A percentile compares a stretch with the other conserved stretches of the same genome.
phyloP scores from a whole-genome alignment of 2,329 filamentous ascomycete genomes.

The Nigrospora sphaerica region DNA sequence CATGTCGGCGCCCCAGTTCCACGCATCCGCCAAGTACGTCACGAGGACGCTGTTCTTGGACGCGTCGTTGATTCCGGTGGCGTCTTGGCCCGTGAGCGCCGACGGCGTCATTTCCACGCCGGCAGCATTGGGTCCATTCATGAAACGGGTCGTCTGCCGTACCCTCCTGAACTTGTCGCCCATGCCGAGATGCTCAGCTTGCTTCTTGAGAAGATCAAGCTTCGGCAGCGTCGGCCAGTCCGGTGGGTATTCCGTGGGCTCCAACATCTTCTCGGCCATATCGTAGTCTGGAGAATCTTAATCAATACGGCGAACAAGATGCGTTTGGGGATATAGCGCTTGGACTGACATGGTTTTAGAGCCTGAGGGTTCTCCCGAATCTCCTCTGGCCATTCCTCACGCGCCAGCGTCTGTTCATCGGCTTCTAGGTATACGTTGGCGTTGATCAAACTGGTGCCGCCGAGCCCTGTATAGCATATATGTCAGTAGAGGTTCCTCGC shows the following conservation, averaged over 20 bases:
- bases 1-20: conserved; percentile 66
- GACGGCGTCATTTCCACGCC: conserved; percentile 58
- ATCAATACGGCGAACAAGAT: no score
- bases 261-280: conserved; percentile 46
- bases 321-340: background rate
- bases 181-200: conserved; percentile 45
- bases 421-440: conserved; percentile 60
- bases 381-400: conserved; percentile 53
- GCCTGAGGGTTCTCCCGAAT: conserved; percentile 35
- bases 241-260: conserved; percentile 51
- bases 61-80: conserved; percentile 59
- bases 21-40: conserved; percentile 62
- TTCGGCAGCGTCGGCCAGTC: conserved; percentile 53
- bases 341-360: conserved; percentile 42
- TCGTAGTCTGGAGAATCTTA: conserved; percentile 41
- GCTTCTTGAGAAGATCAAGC: conserved; percentile 46
- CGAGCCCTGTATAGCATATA: conserved; percentile 38
- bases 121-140: conserved; percentile 51
- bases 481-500: background rate
- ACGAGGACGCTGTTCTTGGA: conserved; percentile 60
- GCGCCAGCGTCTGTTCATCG: conserved; percentile 43
- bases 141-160: conserved; percentile 57
- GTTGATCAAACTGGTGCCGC: conserved; percentile 60
- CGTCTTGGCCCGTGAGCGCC: conserved; percentile 53
- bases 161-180: conserved; percentile 46